These are phyloP conservation scores for Globisporangium polare DNA, from an alignment of 352 stramenopile species.

Conservation along the genomic window DNA sequence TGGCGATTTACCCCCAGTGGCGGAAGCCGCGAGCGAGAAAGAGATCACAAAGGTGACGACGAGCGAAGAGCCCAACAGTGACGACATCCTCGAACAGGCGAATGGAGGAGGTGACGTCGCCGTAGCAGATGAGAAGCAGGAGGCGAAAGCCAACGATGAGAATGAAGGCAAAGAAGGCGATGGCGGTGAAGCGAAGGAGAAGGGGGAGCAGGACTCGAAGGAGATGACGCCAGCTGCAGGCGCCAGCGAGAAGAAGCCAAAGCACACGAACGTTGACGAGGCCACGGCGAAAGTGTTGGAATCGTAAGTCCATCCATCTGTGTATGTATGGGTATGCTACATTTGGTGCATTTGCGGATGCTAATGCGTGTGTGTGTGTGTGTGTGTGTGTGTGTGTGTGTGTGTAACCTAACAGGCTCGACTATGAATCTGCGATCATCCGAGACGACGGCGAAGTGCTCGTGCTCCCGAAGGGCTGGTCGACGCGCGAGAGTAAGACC, in stretches of 20 bases:
- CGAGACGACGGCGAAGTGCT: conserved; percentile 70
- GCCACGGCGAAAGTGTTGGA: conserved; percentile 56
- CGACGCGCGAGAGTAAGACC: conserved; percentile 75
- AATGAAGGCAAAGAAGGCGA: not conserved
- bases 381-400: too few species aligned
- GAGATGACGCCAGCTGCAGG: conserved; percentile 26
- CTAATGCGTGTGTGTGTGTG: not conserved
- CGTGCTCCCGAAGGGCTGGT: conserved; percentile 75
- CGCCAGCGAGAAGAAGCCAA: conserved; percentile 18
- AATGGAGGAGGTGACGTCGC: not conserved
- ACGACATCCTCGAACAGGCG: conserved; percentile 17
- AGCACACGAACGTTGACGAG: conserved; percentile 57
- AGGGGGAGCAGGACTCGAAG: conserved; percentile 29
- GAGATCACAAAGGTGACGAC: not conserved
- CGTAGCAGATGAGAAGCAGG: not conserved
- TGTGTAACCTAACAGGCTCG: too few species aligned
- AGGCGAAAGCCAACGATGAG: not conserved
- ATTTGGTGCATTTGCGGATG: not conserved
- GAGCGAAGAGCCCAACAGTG: conserved; percentile 7
- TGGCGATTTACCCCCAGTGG: not conserved
- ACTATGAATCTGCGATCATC: conserved; percentile 58
- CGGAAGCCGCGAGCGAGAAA: not conserved
- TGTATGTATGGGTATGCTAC: not conserved
- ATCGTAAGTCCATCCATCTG: conserved; percentile 24
- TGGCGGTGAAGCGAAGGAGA: conserved; percentile 6